Percentiles rank a stretch among this genome's conserved stretches.
These are phyloP conservation scores for Puccinia polysora DNA, from an alignment of 1,284 basidiomycete genomes.

Conservation along the genomic window DNA sequence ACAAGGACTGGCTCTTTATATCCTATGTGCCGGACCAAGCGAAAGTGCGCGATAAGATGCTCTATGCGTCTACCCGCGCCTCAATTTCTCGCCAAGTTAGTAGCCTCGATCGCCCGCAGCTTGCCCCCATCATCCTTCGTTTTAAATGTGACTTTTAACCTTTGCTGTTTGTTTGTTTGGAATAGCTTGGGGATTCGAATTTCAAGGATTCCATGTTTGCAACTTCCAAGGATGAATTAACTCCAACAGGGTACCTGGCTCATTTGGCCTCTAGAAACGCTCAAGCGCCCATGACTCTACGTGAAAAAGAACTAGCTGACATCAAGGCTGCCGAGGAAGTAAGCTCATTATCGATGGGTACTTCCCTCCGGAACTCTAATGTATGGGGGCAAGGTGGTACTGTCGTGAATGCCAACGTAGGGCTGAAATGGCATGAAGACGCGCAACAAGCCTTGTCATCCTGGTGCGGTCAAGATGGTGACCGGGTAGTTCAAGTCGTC, in stretches of 20 bases:
- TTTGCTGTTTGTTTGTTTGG: background rate
- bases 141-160: background rate
- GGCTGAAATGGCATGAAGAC: conserved; percentile 29
- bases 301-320: conserved; percentile 40
- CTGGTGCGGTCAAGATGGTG: conserved; percentile 18
- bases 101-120: background rate
- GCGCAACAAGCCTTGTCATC: conserved; percentile 27
- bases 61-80: conserved; percentile 40
- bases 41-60: conserved; percentile 41
- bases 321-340: conserved; percentile 40
- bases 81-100: conserved; percentile 40
- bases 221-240: conserved; percentile 40
- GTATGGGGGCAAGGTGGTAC: conserved; percentile 29
- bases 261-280: conserved; percentile 26
- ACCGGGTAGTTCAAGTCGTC: conserved; percentile 35
- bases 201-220: conserved; percentile 41
- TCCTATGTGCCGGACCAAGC: conserved; percentile 41
- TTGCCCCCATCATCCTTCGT: background rate
- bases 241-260: conserved; percentile 36
- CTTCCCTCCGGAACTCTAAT: conserved; percentile 30
- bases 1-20: conserved; percentile 36
- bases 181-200: conserved; percentile 39
- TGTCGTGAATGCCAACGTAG: conserved; percentile 17
- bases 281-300: conserved; percentile 39
- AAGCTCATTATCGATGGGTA: conserved; percentile 14